phyloP scores from a whole-genome alignment of 345 rosid genomes.

The Dipteronia dyeriana region DNA sequence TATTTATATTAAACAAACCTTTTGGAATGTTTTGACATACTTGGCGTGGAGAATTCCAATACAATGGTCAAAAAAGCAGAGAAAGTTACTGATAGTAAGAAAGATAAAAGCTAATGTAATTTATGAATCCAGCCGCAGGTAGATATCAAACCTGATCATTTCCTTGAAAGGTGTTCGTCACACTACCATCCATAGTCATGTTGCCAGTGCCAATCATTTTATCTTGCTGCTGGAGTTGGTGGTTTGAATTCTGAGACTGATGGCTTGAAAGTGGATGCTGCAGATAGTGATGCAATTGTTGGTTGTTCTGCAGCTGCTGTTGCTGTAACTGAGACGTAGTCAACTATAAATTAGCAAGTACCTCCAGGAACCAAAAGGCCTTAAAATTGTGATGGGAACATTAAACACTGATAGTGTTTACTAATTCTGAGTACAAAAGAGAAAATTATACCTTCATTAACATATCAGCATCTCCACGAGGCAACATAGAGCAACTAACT shows the following conservation, averaged over 20 bases:
- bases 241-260: slow-evolving; percentile 48
- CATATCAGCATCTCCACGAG: slow-evolving; percentile 47
- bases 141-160: slow-evolving; percentile 45
- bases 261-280: slow-evolving; percentile 47
- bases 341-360: slow-evolving; percentile 13
- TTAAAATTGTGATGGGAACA: slow-evolving; percentile 3
- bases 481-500: slow-evolving; percentile 33
- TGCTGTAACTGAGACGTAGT: slow-evolving; percentile 39
- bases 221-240: slow-evolving; percentile 45
- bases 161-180: slow-evolving; percentile 46
- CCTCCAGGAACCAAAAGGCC: slow-evolving; percentile 12
- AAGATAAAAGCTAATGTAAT: not conserved
- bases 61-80: not conserved
- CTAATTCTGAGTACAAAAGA: slow-evolving; percentile 3
- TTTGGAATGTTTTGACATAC: slow-evolving; percentile 5
- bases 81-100: not conserved
- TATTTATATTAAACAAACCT: not conserved
- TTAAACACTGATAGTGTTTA: not conserved
- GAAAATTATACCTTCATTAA: slow-evolving; percentile 42
- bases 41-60: not conserved
- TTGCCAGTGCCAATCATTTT: slow-evolving; percentile 41
- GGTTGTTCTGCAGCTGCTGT: slow-evolving; percentile 44
- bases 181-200: slow-evolving; percentile 42
- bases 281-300: slow-evolving; percentile 39
- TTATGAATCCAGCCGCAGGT: slow-evolving; percentile 2